Evolutionary conservation across 2,329 filamentous ascomycete genomes (phyloP), one percentile per base, ranked within the genome.

Genomic region (Trichoderma asperellum): DNA sequence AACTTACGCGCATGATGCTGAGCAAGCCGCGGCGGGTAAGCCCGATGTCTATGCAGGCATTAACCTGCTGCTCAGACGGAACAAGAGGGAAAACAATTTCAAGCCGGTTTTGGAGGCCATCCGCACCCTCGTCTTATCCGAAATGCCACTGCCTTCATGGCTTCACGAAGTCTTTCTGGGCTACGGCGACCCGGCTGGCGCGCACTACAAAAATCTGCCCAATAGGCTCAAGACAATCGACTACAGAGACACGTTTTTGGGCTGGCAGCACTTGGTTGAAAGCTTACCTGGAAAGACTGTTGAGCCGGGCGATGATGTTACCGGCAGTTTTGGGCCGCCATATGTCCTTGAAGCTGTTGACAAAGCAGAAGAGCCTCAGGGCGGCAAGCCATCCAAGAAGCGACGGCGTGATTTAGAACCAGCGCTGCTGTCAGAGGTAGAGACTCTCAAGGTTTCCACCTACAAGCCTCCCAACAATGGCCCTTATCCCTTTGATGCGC

Each of bases 161-260:
- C 85, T 99, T 55, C 93, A 97, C 75, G 96, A 98, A 73, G 95
- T 98, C 11, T 99, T 98, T 79, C 83, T 99, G n/a, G 96, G 96
- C 3, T 98, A 97, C 78, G 96, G 96, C 58, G 94, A 99, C 79
- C 95, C 96, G 69, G 88, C 93, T 35, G 91, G 92, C 70, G 96
- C 96, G 40, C 92, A 89, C 27, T 97, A 97, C 81, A 93, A 92
- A 72, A 90, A 93, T 62, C 82, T 99, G 18, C 82, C 92, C 1
- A 96, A 93, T 77, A 87, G 90, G 70, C 84, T 97, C 72, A 89
- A 89, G 75, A 92, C 87, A 68, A 84, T 99, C 65, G 94, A 99
- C 78, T 97, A 94, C 77, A 87, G 94, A 68, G 96, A 99, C 77
- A 98, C 96, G 0, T 97, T 99, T 78, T 81, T 98, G 70, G 90